Conservation (phyloP, 1,284 basidiomycete genomes). For the Nidula niveotomentosa region DNA sequence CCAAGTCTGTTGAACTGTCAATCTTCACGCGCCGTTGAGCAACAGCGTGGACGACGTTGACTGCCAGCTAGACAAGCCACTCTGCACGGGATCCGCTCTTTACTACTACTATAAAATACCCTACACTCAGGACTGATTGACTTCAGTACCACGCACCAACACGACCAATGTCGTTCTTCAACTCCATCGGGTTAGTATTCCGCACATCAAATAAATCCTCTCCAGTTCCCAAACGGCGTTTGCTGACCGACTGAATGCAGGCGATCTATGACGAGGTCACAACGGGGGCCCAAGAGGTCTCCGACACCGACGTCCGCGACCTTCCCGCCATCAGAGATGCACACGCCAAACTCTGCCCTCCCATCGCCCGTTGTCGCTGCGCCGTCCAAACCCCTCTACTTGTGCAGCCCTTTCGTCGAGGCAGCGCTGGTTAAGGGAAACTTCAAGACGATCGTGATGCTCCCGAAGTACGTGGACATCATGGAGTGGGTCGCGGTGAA, state of each 20-base stretch:
- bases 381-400: slow-evolving; percentile 72
- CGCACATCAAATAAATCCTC: neutral
- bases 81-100: too few species aligned
- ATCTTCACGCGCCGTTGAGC: too few species aligned
- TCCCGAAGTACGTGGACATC: slow-evolving; percentile 96
- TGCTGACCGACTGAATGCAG: slow-evolving; percentile 28
- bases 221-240: neutral
- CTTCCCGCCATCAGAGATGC: slow-evolving; percentile 46
- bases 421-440: slow-evolving; percentile 97
- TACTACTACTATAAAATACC: too few species aligned
- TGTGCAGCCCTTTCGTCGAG: slow-evolving; percentile 96
- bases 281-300: slow-evolving; percentile 62
- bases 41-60: too few species aligned
- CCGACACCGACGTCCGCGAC: slow-evolving; percentile 71
- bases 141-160: slow-evolving; percentile 16
- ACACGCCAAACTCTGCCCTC: slow-evolving; percentile 39
- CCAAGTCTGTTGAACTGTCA: too few species aligned
- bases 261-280: slow-evolving; percentile 69
- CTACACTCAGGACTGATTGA: slow-evolving; percentile 22
- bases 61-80: too few species aligned
- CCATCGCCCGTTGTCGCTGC: slow-evolving; percentile 34
- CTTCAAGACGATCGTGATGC: slow-evolving; percentile 97
- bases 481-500: slow-evolving; percentile 99
- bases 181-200: slow-evolving; percentile 64
- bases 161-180: slow-evolving; percentile 71